phyloP scores from a whole-genome alignment of 2,329 filamentous ascomycete genomes.

The Xylaria sp. region DNA sequence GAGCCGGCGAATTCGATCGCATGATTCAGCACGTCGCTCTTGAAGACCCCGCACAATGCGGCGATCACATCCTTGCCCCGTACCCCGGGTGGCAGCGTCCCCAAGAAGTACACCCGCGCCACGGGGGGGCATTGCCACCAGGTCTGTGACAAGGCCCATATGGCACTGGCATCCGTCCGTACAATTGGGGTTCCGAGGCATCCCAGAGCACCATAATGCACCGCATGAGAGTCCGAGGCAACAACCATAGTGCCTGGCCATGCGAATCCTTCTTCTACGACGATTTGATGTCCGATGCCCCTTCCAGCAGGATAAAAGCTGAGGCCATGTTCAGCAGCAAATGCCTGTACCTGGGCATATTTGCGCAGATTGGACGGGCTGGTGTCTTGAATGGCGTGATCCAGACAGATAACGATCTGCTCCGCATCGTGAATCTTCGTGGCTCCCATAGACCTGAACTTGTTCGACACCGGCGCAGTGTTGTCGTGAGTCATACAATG shows the following conservation, averaged over 20 bases:
- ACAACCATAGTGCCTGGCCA: slow-evolving; percentile 90
- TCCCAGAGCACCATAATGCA: neutral
- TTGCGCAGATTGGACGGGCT: too few species aligned
- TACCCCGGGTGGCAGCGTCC: slow-evolving; percentile 79
- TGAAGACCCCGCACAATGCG: slow-evolving; percentile 86
- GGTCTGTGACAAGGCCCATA: slow-evolving; percentile 84
- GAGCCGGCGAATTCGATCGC: slow-evolving; percentile 88
- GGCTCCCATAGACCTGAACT: too few species aligned
- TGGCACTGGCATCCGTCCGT: slow-evolving; percentile 84
- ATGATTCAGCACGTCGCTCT: slow-evolving; percentile 88
- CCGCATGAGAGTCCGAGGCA: slow-evolving; percentile 67
- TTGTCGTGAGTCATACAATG: too few species aligned
- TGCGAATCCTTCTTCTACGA: slow-evolving; percentile 72
- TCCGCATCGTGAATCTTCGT: too few species aligned
- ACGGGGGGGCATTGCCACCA: slow-evolving; percentile 93
- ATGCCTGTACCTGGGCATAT: too few species aligned
- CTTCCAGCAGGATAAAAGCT: neutral
- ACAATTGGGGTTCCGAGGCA: slow-evolving; percentile 79
- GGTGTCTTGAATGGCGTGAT: too few species aligned
- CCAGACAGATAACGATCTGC: too few species aligned
- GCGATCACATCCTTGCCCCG: slow-evolving; percentile 96
- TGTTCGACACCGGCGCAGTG: too few species aligned
- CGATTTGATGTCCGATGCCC: neutral
- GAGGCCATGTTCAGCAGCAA: too few species aligned
- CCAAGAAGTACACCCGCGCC: slow-evolving; percentile 81